Conservation (phyloP, 139 green algal genomes). For the Coelastrella sp. region DNA sequence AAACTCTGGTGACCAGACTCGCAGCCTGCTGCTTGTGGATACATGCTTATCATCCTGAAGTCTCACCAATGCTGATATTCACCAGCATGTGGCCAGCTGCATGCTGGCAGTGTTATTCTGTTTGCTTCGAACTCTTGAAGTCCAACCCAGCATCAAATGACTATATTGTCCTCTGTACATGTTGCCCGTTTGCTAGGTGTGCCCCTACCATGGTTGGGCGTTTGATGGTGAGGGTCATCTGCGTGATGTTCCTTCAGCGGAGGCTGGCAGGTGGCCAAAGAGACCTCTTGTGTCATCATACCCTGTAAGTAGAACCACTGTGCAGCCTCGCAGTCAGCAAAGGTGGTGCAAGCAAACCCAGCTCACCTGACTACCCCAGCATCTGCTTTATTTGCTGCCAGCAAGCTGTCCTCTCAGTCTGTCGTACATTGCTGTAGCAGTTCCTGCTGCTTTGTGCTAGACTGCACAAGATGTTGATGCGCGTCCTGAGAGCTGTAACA, state of each 20-base stretch:
- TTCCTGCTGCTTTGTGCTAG: not conserved
- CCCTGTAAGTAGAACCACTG: constrained; percentile 45
- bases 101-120: too few relatives aligned
- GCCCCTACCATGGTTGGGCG: constrained; percentile 84
- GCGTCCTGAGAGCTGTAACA: not conserved
- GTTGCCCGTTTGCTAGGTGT: constrained; percentile 44
- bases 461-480: not conserved
- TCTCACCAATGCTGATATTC: too few relatives aligned
- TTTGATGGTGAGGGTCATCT: constrained; percentile 74
- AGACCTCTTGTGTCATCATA: constrained; percentile 71
- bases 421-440: too few relatives aligned
- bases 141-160: too few relatives aligned
- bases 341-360: constrained; percentile 14
- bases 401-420: too few relatives aligned
- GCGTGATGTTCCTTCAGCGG: constrained; percentile 57
- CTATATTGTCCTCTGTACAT: not conserved
- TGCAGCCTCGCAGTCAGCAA: too few relatives aligned
- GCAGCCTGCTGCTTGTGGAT: too few relatives aligned
- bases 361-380: constrained; percentile 46
- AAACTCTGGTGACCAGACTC: too few relatives aligned
- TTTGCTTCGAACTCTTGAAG: too few relatives aligned
- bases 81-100: too few relatives aligned
- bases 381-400: too few relatives aligned
- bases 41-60: too few relatives aligned
- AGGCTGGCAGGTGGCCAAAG: constrained; percentile 66